These are phyloP conservation scores for Cladosporium sp. DNA, from an alignment of 2,329 filamentous ascomycete species.

Conservation along the genomic window DNA sequence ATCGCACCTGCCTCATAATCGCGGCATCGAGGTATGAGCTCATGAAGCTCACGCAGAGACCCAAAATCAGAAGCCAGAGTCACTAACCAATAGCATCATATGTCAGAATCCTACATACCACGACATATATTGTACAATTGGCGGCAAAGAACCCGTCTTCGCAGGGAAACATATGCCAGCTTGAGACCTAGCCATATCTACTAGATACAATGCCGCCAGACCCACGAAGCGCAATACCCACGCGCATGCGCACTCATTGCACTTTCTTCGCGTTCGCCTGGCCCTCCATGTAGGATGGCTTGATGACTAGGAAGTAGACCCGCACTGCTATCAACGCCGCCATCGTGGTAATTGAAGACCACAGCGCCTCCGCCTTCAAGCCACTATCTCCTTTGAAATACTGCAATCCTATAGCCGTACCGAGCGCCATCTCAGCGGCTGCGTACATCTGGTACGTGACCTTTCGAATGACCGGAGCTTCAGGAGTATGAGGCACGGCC, in stretches of 20 bases:
- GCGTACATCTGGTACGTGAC: slow-evolving; percentile 30
- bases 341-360: slow-evolving; percentile 21
- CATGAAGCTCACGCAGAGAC: neutral
- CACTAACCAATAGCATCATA: neutral
- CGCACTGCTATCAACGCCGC: slow-evolving; percentile 23
- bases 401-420: slow-evolving; percentile 27
- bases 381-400: slow-evolving; percentile 25
- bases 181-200: neutral
- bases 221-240: neutral
- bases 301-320: slow-evolving; percentile 26
- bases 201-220: neutral
- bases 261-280: slow-evolving; percentile 26
- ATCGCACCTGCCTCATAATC: slow-evolving; percentile 23
- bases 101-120: neutral
- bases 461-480: slow-evolving; percentile 1
- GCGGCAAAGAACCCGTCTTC: neutral
- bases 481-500: slow-evolving; percentile 29
- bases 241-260: neutral
- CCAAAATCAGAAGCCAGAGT: neutral
- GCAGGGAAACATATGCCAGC: neutral
- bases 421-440: slow-evolving; percentile 28
- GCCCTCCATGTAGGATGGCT: slow-evolving; percentile 28
- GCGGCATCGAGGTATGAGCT: neutral
- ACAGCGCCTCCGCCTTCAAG: slow-evolving; percentile 23
- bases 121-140: neutral